phyloP scores from a whole-genome alignment of 805 yeast species.

The Saturnispora saitoi region DNA sequence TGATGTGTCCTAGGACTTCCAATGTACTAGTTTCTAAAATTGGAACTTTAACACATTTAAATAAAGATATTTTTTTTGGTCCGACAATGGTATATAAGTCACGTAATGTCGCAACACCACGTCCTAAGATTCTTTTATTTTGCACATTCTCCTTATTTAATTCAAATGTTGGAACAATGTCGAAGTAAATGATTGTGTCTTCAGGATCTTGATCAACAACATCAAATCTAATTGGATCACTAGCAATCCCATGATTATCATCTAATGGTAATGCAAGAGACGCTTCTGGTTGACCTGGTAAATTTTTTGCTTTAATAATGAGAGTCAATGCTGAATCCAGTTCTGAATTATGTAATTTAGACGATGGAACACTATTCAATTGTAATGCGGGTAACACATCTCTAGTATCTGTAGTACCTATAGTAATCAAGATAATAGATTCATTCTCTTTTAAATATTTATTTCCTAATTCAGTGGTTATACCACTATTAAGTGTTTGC shows the following conservation, averaged over 20 bases:
- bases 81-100: constrained; percentile 63
- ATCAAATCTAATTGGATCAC: constrained; percentile 69
- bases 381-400: constrained; percentile 50
- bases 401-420: constrained; percentile 80
- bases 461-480: constrained; percentile 63
- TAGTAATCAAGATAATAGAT: constrained; percentile 66
- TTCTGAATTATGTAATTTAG: constrained; percentile 72
- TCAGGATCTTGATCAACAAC: constrained; percentile 38
- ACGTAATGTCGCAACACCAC: constrained; percentile 71
- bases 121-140: constrained; percentile 47
- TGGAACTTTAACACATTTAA: constrained; percentile 61
- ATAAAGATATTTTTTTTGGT: constrained; percentile 52
- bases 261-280: constrained; percentile 76
- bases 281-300: constrained; percentile 43
- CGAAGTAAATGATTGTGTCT: constrained; percentile 62
- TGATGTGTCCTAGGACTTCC: constrained; percentile 67
- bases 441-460: constrained; percentile 56
- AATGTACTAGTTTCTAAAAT: constrained; percentile 63
- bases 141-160: constrained; percentile 13
- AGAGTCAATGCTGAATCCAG: constrained; percentile 82
- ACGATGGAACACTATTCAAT: constrained; percentile 63
- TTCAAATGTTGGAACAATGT: constrained; percentile 82
- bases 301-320: constrained; percentile 40
- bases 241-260: constrained; percentile 59
- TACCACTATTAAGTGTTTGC: neutral